Base-by-base conservation (phyloP, 768 basidiomycete species). In the Gloeopeniophorella convolvens region DNA sequence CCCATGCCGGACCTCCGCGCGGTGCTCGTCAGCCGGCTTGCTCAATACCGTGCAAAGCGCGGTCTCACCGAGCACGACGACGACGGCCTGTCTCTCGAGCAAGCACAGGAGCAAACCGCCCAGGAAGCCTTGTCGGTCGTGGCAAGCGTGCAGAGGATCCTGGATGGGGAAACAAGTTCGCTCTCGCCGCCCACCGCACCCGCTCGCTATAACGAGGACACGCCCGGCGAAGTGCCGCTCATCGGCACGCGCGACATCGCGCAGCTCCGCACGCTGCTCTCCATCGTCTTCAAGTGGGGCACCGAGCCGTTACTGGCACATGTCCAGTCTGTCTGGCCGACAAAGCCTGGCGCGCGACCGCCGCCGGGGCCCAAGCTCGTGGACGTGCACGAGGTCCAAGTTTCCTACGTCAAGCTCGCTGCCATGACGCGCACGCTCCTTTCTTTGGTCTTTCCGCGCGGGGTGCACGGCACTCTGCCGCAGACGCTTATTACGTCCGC, bases 201-300 rank as follows among this genome's bases (percentile, higher is more conserved):
- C 33, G 10, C 43, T 3, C 41, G 21, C n/a, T 18, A 27, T n/a
- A 21, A 28, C 12, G 56, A 37, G 12, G 47, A 50, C 9, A 20
- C 39, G 8, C 24, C 43, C 31, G 42, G 45, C 50, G 35, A 60
- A 5, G 50, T 44, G 31, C 71, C 73, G 27, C 60, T 69, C 11
- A 67, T 90, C 48, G 88, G 86, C 0, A 76, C 82, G 1, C 76
- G 83, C 43, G 88, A 91, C 64, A 63, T 89, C 26, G 66, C 70
- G 5, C 67, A 78, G 51, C 62, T 90, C 2, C 75, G 81, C 20
- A 83, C 80, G 0, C 70, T 89, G 26, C 62, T 86, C 13, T 77
- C 83, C 12, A 74, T 90, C 51, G 63, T 76, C 23, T 85, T 90
- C 61, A 82, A 79, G 56, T 88, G 87, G 88, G 83, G 78, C 6